Conservation (phyloP, 495 filamentous ascomycete species). For the Penicillium salamii region DNA sequence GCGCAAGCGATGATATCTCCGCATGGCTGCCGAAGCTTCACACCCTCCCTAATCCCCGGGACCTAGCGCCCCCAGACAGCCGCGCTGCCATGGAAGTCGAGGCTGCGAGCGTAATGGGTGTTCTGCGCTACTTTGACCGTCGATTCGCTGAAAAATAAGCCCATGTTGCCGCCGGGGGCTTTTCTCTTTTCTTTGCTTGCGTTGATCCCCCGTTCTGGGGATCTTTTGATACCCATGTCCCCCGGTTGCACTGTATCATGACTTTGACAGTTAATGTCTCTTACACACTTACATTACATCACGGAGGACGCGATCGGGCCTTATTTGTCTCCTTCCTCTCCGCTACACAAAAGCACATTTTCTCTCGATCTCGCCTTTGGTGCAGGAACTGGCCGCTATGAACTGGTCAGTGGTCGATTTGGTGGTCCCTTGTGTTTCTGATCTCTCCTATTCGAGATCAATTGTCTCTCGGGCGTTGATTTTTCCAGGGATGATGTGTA, state of each 20-base stretch:
- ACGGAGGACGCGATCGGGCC: neutral
- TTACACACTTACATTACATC: neutral
- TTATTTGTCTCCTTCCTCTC: neutral
- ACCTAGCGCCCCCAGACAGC: slow-evolving; percentile 29
- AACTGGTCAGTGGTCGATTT: slow-evolving; percentile 22
- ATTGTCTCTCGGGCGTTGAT: slow-evolving; percentile 4
- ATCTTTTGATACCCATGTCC: slow-evolving; percentile 41
- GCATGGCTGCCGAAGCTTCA: slow-evolving; percentile 73
- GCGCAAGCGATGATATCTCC: slow-evolving; percentile 70
- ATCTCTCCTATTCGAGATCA: neutral
- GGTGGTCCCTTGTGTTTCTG: slow-evolving; percentile 1
- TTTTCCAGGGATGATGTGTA: slow-evolving; percentile 19
- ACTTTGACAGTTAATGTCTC: slow-evolving; percentile 7
- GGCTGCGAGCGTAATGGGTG: slow-evolving; percentile 82
- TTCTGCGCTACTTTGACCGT: slow-evolving; percentile 78
- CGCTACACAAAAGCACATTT: slow-evolving; percentile 16
- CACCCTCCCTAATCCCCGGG: slow-evolving; percentile 49
- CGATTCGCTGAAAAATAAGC: slow-evolving; percentile 57
- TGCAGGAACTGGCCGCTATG: slow-evolving; percentile 21
- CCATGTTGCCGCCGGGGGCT: neutral
- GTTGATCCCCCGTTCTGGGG: slow-evolving; percentile 15
- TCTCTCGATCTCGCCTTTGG: slow-evolving; percentile 3
- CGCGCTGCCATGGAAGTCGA: slow-evolving; percentile 75
- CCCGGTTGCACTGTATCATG: slow-evolving; percentile 32
- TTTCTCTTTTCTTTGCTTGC: slow-evolving; percentile 19